Evolutionary conservation across 345 rosid species (phyloP), one percentile per base, ranked within the genome.

Genomic region (Aquilaria yunnanensis): DNA sequence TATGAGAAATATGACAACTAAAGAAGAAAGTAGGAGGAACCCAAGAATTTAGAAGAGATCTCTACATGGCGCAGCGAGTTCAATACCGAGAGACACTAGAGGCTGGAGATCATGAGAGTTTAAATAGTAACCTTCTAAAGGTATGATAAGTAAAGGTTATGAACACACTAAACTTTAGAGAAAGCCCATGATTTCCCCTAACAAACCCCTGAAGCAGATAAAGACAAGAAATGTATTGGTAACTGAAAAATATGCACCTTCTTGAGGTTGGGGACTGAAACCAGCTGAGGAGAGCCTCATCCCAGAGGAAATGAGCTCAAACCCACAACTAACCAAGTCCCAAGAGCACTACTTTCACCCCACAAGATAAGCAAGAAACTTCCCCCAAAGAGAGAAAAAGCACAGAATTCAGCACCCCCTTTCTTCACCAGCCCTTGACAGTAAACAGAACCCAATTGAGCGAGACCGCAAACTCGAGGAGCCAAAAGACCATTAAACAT

Each of bases 261-360:
- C 97, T 75, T 82, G 96, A 55, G 76, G 30, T 75, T 85, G 91
- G 49, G 93, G 91, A 81, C 74, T 85, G 70, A 86, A 88, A 67
- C 96, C 93, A 84, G 96, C 88, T 30, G 96, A 70, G 77, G 96
- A 82, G 65, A 85, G 91, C 80, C 90, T 94, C 99, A 94, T 94
- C 66, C 56, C 73, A 59, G 67, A 72, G 57, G 67, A 67, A 29
- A 60, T 47, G 67, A 50, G 69, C 72, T 66, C 70, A 79, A 57
- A 56, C 47, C 46, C 13, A 55, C 72, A 79, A 83, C 82, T 74
- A 75, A 67, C 67, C 66, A 56, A 61, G 70, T 73, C 75, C 59
- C 46, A 70, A 69, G 70, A 61, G 41, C 69, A 67, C 34, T 55
- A 32, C 66, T 63, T 75, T 16, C 55, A 63, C 60, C 16, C 60